Evolutionary conservation across 805 yeast species (phyloP).

Genomic region (Teunomyces kruisii): DNA sequence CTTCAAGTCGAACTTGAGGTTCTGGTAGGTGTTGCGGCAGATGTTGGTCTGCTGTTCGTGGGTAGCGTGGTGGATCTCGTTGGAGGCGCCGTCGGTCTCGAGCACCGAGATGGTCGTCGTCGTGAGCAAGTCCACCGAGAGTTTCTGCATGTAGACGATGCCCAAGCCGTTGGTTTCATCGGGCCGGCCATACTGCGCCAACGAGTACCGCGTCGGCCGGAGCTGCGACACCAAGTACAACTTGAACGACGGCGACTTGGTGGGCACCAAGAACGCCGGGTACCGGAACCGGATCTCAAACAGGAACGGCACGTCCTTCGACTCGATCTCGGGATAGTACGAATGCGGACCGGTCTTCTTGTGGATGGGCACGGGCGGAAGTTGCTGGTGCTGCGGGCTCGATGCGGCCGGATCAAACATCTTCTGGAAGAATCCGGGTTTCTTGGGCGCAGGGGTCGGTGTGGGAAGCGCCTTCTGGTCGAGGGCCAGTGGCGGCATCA

Average conservation of each 20-base stretch:
- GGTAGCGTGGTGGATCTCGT: conserved; percentile 26
- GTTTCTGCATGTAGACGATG: conserved; percentile 40
- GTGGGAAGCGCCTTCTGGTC: conserved; percentile 20
- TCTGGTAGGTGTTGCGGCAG: conserved; percentile 33
- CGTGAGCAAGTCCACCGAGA: conserved; percentile 32
- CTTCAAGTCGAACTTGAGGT: conserved; percentile 40
- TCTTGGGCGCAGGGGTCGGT: conserved; percentile 16
- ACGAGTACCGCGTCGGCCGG: conserved; percentile 29
- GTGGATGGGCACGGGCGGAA: conserved; percentile 1
- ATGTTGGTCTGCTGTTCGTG: conserved; percentile 24
- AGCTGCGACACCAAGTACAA: conserved; percentile 28
- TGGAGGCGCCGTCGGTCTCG: conserved; percentile 9
- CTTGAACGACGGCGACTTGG: conserved; percentile 35
- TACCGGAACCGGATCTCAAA: conserved; percentile 51
- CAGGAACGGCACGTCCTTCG: conserved; percentile 37
- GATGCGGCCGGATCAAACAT: conserved; percentile 19
- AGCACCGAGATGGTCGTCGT: conserved; percentile 24
- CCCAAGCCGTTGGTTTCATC: conserved; percentile 50
- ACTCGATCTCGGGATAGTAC: conserved; percentile 22
- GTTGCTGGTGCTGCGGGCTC: neutral
- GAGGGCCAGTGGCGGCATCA: conserved; percentile 16
- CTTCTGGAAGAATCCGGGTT: conserved; percentile 28
- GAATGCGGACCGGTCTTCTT: conserved; percentile 6
- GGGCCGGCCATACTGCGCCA: conserved; percentile 29
- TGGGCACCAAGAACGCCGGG: conserved; percentile 49